These are phyloP conservation scores for Geotrichum candidum DNA, from an alignment of 1,139 yeast genomes.

Conservation along the genomic window DNA sequence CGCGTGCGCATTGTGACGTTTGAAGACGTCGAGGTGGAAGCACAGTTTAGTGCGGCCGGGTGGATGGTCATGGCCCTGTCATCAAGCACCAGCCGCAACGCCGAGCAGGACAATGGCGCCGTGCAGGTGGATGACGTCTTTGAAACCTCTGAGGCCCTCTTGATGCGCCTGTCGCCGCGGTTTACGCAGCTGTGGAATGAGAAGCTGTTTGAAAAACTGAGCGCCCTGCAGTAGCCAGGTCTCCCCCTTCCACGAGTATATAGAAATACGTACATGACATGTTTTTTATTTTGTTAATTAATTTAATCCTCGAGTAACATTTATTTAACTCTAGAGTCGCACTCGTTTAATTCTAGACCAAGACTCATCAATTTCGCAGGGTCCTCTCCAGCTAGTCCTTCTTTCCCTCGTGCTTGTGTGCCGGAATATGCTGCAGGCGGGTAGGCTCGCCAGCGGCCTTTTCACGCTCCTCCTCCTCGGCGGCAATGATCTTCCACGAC, in stretches of 20 bases:
- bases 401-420: not conserved
- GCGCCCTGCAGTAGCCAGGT: not conserved
- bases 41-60: not conserved
- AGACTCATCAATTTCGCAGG: too few relatives aligned
- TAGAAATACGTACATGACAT: not conserved
- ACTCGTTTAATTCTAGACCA: too few relatives aligned
- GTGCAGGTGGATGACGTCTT: not conserved
- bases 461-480: conserved; percentile 28
- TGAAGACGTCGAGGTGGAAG: not conserved
- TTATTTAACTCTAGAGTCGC: not conserved
- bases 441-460: conserved; percentile 21
- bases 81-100: not conserved
- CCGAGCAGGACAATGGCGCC: not conserved
- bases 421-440: not conserved
- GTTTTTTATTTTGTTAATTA: not conserved
- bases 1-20: not conserved
- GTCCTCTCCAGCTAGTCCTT: not conserved
- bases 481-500: conserved; percentile 30
- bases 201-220: conserved; percentile 30
- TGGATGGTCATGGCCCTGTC: not conserved
- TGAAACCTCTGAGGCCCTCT: conserved; percentile 45
- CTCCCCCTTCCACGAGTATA: not conserved
- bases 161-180: conserved; percentile 38
- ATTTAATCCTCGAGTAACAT: not conserved
- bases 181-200: conserved; percentile 37